A percentile compares a stretch with the other conserved stretches of the same genome.
These are phyloP conservation scores for Centella asiatica DNA, from an alignment of 129 eudicot genomes.

Conservation along the genomic window DNA sequence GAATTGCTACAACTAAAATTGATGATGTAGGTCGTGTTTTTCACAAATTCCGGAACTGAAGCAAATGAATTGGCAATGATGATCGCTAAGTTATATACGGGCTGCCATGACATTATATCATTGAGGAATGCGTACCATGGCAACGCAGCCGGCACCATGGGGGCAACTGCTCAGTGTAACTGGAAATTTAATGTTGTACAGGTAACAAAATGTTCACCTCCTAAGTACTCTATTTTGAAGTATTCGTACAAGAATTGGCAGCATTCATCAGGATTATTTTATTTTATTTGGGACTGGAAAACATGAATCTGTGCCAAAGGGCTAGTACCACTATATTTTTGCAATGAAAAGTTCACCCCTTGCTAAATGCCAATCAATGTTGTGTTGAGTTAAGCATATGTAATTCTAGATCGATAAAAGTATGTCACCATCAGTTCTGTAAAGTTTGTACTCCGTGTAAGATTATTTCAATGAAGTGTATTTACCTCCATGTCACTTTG, in stretches of 20 bases:
- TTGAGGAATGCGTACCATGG: constrained; percentile 95
- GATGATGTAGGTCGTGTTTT: constrained; percentile 65
- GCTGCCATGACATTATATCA: constrained; percentile 71
- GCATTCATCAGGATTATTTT: no score
- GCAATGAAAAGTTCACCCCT: background rate
- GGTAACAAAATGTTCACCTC: constrained; percentile 29
- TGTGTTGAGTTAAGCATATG: background rate
- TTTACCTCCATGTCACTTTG: background rate
- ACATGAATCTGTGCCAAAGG: background rate
- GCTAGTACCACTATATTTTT: background rate
- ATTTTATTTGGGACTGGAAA: background rate
- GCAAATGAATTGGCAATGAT: constrained; percentile 93
- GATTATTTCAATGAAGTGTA: background rate
- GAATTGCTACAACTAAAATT: background rate
- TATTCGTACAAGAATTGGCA: background rate
- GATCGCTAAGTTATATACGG: constrained; percentile 73
- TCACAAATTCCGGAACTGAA: constrained; percentile 84
- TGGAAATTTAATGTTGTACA: constrained; percentile 82
- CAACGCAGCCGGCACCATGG: constrained; percentile 78
- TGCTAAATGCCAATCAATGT: background rate
- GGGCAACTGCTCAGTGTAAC: constrained; percentile 78
- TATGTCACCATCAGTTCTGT: background rate
- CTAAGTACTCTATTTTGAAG: background rate
- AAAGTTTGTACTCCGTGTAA: background rate
- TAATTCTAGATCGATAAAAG: no score